Conservation (phyloP, 345 rosid species). For the Lepidium didymum region DNA sequence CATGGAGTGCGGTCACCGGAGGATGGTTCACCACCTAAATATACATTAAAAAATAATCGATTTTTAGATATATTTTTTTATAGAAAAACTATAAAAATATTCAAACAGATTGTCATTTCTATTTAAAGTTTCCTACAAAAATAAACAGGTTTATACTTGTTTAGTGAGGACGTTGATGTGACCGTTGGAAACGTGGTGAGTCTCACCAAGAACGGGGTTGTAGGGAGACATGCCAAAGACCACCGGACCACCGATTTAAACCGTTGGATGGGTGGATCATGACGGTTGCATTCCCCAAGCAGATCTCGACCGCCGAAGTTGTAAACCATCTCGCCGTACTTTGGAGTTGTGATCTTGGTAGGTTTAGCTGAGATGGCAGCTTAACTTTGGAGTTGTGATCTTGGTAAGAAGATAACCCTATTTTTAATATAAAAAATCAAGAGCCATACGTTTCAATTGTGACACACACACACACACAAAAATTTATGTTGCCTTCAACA, state of each 20-base stretch:
- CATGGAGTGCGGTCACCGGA: constrained; percentile 81
- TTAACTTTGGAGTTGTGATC: constrained; percentile 75
- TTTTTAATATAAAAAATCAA: too few relatives aligned
- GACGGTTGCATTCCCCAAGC: constrained; percentile 39
- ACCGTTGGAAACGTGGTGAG: constrained; percentile 74
- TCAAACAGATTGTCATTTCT: too few relatives aligned
- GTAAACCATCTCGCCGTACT: constrained; percentile 57
- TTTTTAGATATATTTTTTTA: too few relatives aligned
- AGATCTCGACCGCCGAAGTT: constrained; percentile 40
- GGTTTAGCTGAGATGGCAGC: constrained; percentile 69
- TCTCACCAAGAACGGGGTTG: constrained; percentile 89
- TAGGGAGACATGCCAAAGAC: constrained; percentile 69
- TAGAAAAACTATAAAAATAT: too few relatives aligned
- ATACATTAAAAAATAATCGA: not conserved
- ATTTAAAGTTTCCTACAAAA: too few relatives aligned
- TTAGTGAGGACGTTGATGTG: constrained; percentile 62
- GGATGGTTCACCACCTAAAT: constrained; percentile 82
- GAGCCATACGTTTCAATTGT: too few relatives aligned
- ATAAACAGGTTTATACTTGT: constrained; percentile 45
- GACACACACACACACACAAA: too few relatives aligned
- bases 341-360: constrained; percentile 84
- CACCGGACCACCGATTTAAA: constrained; percentile 41
- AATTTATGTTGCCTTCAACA: too few relatives aligned
- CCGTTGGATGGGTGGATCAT: constrained; percentile 44
- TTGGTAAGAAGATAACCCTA: constrained; percentile 34